These are phyloP conservation scores for Manihot esculenta DNA, from an alignment of 441 rosid genomes.

Conservation along the genomic window DNA sequence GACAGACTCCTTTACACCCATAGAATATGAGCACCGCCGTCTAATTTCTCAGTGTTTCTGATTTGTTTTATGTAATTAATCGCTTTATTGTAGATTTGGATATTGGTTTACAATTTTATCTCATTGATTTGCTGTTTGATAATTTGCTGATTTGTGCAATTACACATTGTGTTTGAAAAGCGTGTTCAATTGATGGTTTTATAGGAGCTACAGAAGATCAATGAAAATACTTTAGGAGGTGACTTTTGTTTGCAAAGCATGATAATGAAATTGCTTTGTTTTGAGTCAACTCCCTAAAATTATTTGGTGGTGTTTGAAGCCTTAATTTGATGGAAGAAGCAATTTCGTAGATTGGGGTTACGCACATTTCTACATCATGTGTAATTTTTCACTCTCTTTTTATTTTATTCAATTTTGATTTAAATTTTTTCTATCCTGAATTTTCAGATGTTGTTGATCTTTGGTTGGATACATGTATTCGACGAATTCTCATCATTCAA, in stretches of 20 bases:
- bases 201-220: no score
- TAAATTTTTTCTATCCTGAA: no score
- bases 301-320: constrained; percentile 52
- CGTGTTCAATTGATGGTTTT: no score
- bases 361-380: constrained; percentile 36
- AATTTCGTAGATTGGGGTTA: constrained; percentile 36
- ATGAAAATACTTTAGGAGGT: constrained; percentile 8
- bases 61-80: neutral
- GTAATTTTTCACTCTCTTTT: neutral
- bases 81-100: neutral
- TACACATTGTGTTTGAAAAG: no score
- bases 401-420: neutral
- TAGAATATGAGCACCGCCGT: constrained; percentile 28
- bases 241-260: constrained; percentile 22
- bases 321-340: constrained; percentile 23
- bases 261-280: constrained; percentile 16
- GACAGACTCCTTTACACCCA: constrained; percentile 36
- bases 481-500: no score
- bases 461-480: no score
- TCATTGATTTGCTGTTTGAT: neutral
- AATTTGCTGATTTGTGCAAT: no score
- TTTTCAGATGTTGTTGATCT: no score
- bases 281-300: constrained; percentile 25
- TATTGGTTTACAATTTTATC: neutral
- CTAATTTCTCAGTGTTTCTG: neutral